phyloP scores from a whole-genome alignment of 371 early-diverging fungal genomes.

The Conidiobolus incongruus region DNA sequence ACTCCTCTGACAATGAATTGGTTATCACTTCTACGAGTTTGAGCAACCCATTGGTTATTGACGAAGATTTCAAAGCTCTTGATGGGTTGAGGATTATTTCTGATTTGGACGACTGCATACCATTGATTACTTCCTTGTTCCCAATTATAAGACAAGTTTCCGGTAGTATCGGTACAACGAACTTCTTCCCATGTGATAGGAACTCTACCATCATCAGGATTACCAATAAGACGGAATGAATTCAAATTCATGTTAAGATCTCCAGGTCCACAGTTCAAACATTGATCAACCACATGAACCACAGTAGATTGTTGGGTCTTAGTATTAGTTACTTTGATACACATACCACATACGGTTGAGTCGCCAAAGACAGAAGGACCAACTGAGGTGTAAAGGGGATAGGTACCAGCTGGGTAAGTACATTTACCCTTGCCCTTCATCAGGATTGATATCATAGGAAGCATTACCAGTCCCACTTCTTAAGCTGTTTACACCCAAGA shows the following conservation, averaged over 20 bases:
- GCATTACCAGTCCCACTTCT: conserved; percentile 1
- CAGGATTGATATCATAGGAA: neutral
- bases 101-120: conserved; percentile 3
- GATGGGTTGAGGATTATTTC: too few species aligned
- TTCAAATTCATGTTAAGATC: neutral
- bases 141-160: neutral
- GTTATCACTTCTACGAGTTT: conserved; percentile 1
- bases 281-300: conserved; percentile 4
- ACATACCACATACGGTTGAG: neutral
- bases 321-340: conserved; percentile 1
- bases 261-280: neutral
- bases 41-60: neutral
- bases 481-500: too few species aligned
- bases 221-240: neutral
- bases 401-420: neutral
- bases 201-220: neutral
- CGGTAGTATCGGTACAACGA: neutral
- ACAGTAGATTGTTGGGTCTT: neutral
- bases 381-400: neutral
- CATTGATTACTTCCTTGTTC: conserved; percentile 1
- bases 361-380: neutral
- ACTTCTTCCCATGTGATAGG: neutral
- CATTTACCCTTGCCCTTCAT: conserved; percentile 4
- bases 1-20: neutral
- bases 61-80: too few species aligned